Evolutionary conservation across 345 rosid genomes (phyloP).

Genomic region (Nasturtium officinale): DNA sequence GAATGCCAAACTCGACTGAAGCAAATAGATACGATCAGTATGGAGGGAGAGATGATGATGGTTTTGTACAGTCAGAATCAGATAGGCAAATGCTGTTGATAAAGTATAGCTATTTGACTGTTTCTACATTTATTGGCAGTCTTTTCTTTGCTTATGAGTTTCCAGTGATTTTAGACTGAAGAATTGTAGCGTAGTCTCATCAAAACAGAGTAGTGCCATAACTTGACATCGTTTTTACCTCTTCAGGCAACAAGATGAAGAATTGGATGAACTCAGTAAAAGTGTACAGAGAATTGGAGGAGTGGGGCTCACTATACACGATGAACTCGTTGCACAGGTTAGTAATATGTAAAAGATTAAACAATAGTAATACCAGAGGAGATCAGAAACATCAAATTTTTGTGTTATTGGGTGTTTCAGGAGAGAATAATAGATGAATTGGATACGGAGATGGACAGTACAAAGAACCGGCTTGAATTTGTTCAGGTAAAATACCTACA

Average conservation of each 20-base stretch:
- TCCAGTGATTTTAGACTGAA: not conserved
- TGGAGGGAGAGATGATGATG: constrained; percentile 59
- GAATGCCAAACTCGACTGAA: constrained; percentile 70
- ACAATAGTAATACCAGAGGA: not conserved
- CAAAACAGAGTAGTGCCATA: constrained; percentile 15
- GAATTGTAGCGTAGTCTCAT: constrained; percentile 1
- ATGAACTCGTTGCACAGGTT: constrained; percentile 92
- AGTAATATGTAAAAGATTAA: constrained; percentile 1
- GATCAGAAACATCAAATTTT: constrained; percentile 28
- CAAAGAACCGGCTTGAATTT: constrained; percentile 89
- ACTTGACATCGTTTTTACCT: constrained; percentile 7
- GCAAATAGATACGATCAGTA: constrained; percentile 64
- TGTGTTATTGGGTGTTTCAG: constrained; percentile 49
- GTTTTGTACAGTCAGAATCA: constrained; percentile 86
- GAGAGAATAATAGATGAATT: constrained; percentile 83
- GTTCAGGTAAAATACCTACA: constrained; percentile 65
- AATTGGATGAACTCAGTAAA: constrained; percentile 90
- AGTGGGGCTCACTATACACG: constrained; percentile 95
- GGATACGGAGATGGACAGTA: constrained; percentile 87
- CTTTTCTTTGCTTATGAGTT: constrained; percentile 5
- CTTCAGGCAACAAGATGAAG: constrained; percentile 92
- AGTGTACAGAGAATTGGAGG: constrained; percentile 93
- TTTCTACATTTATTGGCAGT: not conserved
- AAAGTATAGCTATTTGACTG: constrained; percentile 53
- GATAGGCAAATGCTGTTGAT: constrained; percentile 94